Base-by-base conservation (phyloP, 352 stramenopile species). In the Phytophthora crassamura region DNA sequence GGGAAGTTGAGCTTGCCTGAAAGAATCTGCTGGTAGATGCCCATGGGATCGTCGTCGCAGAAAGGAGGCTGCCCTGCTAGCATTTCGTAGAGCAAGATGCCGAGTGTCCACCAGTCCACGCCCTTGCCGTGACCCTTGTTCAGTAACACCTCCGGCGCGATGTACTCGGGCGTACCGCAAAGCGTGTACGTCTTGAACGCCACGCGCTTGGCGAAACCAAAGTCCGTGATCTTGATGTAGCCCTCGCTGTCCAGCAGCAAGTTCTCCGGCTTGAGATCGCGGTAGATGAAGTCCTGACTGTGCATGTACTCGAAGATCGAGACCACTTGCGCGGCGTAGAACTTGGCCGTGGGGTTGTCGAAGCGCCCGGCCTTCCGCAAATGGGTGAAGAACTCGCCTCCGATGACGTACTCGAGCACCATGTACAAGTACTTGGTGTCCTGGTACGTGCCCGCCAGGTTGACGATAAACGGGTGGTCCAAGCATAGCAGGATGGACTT, bases 81-180 rank as follows among this genome's bases (percentile, higher is more conserved):
- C 97, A 99, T 99, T 82, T 99, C 96, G 67, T 97, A 99, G n/a
- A 98, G 88, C 50, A 99, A 77, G 50, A 98, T 98, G 41, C 96
- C 97, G 39, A 99, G 74, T 14, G 96, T 98, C 97, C 97, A 99
- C 93, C 93, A 98, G 69, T 98, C 95, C 11, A 98, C 93, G 16
- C 92, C 95, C 42, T 95, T 95, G 70, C 86, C 86, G 69, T 96
- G 88, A 18, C 88, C 88, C 41, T 95, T 95, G 83, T 95, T 95
- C 11, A 95, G 77, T 65, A 96, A 59, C 42, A 98, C 91, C 67
- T 98, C 93, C 0, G 93, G 91, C 16, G 92, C 91, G 53, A 97
- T 96, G 76, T 98, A 98, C 72, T 97, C 94, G 30, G 94, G 94
- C 50, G 94, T 98, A 10, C 94, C 93, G 52, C 93, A 98, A 30